Percentiles rank a stretch among this genome's conserved stretches.
phyloP scores from a whole-genome alignment of 2,329 filamentous ascomycete species.

The Aphanocladium album region DNA sequence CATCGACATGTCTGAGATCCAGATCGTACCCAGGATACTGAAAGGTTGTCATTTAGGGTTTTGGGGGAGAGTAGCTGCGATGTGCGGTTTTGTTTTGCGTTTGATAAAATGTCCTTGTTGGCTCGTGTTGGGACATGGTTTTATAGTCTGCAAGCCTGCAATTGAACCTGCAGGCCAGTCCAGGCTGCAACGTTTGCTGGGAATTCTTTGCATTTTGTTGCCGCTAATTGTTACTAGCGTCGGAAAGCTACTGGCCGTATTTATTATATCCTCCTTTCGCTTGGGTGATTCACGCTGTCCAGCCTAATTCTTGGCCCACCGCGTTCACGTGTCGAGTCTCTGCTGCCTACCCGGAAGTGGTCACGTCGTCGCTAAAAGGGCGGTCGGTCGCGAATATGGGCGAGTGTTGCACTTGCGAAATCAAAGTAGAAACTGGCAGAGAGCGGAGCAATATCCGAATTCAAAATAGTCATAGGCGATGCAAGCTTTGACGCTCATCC shows the following conservation, averaged over 20 bases:
- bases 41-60: neutral
- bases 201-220: neutral
- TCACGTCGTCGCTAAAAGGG: too few relatives aligned
- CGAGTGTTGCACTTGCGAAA: too few relatives aligned
- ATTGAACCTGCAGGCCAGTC: neutral
- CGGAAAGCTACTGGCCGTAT: too few relatives aligned
- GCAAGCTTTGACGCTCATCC: too few relatives aligned
- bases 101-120: neutral
- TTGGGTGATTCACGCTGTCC: neutral
- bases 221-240: too few relatives aligned
- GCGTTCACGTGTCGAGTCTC: neutral
- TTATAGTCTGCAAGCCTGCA: neutral
- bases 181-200: neutral
- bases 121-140: neutral
- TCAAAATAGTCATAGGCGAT: too few relatives aligned
- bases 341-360: too few relatives aligned
- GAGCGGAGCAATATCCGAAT: too few relatives aligned
- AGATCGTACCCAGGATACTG: neutral
- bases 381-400: too few relatives aligned
- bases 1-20: neutral
- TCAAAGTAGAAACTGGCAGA: too few relatives aligned
- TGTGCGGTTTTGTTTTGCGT: neutral
- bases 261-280: neutral
- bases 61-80: neutral
- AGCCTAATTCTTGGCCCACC: neutral